These are phyloP conservation scores for Trifolium repens DNA, from an alignment of 306 rosid genomes.

Conservation along the genomic window DNA sequence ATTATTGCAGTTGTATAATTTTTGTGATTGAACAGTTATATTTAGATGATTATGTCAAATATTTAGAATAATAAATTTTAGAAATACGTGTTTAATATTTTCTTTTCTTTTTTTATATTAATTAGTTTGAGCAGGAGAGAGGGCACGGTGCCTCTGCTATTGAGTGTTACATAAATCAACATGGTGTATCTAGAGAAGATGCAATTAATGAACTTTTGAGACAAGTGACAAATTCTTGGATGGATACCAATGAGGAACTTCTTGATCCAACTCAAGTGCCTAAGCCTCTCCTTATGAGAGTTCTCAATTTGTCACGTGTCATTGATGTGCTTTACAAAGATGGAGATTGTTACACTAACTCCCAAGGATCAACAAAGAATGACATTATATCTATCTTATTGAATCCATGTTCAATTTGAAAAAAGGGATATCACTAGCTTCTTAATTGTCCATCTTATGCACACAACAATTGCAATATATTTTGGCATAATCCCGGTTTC, in stretches of 20 bases:
- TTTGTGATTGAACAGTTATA: no score
- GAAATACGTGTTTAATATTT: background rate
- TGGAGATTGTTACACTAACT: constrained; percentile 29
- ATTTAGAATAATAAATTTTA: background rate
- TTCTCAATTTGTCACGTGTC: constrained; percentile 2
- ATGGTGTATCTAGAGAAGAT: constrained; percentile 2
- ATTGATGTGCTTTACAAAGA: constrained; percentile 16
- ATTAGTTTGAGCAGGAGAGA: constrained; percentile 29
- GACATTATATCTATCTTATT: background rate
- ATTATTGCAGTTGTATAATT: no score
- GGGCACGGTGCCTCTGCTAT: constrained; percentile 36
- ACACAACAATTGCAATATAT: no score
- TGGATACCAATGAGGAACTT: constrained; percentile 19
- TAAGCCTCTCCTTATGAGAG: background rate
- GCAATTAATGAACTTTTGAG: background rate
- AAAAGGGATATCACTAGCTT: background rate
- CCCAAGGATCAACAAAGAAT: background rate
- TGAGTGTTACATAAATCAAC: constrained; percentile 34
- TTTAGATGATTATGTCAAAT: no score
- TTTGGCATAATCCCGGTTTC: no score
- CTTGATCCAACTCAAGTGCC: background rate
- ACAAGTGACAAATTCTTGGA: constrained; percentile 22
- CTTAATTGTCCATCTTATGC: background rate
- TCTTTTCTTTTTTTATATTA: background rate
- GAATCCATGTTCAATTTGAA: constrained; percentile 15